phyloP scores from a whole-genome alignment of 2,329 filamentous ascomycete species.

The Neonectria punicea region DNA sequence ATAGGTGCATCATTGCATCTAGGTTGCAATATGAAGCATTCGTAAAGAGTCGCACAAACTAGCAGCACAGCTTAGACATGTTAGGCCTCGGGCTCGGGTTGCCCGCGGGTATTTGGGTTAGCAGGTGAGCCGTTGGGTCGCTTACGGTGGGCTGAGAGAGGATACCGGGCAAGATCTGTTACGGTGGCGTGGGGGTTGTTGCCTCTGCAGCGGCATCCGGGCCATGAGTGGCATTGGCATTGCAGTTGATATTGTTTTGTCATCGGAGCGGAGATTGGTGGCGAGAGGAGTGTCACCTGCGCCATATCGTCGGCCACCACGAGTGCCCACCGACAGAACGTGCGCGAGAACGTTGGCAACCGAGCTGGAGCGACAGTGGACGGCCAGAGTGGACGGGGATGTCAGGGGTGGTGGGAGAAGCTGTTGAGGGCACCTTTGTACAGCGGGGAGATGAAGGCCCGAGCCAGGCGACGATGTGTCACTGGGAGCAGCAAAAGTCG shows the following conservation, averaged over 20 bases:
- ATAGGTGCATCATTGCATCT: conserved; percentile 37
- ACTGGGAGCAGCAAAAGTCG: background rate
- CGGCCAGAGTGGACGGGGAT: background rate
- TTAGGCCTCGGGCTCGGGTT: conserved; percentile 30
- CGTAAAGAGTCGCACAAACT: conserved; percentile 33
- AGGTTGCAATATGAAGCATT: conserved; percentile 37
- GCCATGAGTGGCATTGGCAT: background rate
- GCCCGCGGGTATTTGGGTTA: conserved; percentile 30
- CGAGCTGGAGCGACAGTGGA: background rate
- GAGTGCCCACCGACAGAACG: background rate
- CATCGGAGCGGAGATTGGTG: background rate
- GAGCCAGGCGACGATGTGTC: background rate
- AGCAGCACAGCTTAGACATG: conserved; percentile 31
- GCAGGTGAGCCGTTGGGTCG: conserved; percentile 34
- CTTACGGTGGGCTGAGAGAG: conserved; percentile 24
- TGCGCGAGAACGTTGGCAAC: background rate
- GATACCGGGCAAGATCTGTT: conserved; percentile 22
- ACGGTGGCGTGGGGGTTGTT: conserved; percentile 19
- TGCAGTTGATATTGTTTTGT: conserved; percentile 1
- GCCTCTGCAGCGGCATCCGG: conserved; percentile 13
- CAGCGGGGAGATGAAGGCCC: background rate
- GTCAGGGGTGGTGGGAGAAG: background rate
- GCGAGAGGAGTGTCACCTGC: background rate
- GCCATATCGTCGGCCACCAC: background rate
- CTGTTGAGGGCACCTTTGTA: background rate